Conservation (phyloP, 345 rosid species). For the Streptanthus diversifolius region DNA sequence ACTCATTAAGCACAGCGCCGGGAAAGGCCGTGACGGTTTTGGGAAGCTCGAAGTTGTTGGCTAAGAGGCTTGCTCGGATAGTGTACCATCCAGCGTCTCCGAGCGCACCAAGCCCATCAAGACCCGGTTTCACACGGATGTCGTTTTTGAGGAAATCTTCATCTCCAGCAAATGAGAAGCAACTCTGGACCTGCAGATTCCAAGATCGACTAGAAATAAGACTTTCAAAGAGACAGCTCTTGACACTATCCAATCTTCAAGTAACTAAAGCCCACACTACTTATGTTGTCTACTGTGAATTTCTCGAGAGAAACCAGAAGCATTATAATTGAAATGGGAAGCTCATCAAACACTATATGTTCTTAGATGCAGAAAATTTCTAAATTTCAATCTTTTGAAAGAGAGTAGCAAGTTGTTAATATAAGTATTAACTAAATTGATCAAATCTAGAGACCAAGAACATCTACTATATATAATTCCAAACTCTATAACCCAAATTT, state of each 20-base stretch:
- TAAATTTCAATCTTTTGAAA: too few species aligned
- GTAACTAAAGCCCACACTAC: not conserved
- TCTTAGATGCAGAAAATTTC: too few species aligned
- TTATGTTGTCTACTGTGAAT: not conserved
- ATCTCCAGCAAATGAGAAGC: constrained; percentile 51
- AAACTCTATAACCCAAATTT: not conserved
- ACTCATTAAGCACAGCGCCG: constrained; percentile 52
- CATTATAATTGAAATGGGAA: not conserved
- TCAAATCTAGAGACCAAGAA: not conserved
- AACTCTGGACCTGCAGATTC: constrained; percentile 51
- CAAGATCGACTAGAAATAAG: not conserved
- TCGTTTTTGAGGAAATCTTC: constrained; percentile 64
- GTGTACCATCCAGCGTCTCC: constrained; percentile 96
- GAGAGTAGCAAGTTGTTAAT: not conserved
- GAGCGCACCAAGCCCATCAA: constrained; percentile 81
- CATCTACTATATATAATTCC: not conserved
- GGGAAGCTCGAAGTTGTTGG: constrained; percentile 61
- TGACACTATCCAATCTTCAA: not conserved
- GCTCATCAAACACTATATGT: not conserved
- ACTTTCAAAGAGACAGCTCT: not conserved
- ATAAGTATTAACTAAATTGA: not conserved
- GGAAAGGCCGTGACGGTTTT: constrained; percentile 52
- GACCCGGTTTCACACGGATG: constrained; percentile 85
- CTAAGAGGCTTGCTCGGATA: constrained; percentile 59
- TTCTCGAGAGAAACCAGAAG: not conserved